Base-by-base conservation (phyloP, 2,329 filamentous ascomycete genomes). In the Chaetomium globosum region DNA sequence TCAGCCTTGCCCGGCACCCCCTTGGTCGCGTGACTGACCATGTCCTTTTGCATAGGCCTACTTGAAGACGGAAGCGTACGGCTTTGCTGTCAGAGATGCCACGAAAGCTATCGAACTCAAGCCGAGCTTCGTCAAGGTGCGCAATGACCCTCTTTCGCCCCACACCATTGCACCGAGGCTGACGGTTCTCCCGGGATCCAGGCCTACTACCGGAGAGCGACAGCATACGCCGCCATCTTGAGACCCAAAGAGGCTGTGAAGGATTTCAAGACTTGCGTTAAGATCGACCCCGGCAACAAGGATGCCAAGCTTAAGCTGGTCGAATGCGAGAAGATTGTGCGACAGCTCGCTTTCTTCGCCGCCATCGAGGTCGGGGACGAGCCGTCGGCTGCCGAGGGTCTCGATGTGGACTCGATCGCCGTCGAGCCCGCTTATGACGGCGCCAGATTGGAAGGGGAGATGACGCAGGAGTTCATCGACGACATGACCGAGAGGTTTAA, bases 401-500 rank as follows among this genome's bases (percentile, higher is more conserved):
- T 99, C 68, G 92, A 98, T 74, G 78, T 99, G 66, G 92, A 95
- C 66, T 85, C 89, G 63, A 97, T 99, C 78, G 81, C 82, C 12
- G 87, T 99, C 21, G 93, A 97, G 68, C 80, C 88, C 26, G 84
- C 84, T 63, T 99, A 99, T 74, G 95, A 99, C 74, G 95, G 95
- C 67, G 89, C 88, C 26, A 84, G 83, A 64, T 80, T 99, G 61
- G 89, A 85, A 48, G 85, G 89, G 59, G 84, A 90, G 76, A 99
- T 99, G 93, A 97, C 94, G 1, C 87, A 94, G 71, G 94, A 97
- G 73, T 99, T 99, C 75, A 91, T 99, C 73, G 91, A 96, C 73
- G 94, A 99, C 80, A 97, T 98, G 94, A 94, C 92, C 64, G 86
- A 95, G 77, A 84, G 95, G 36, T 99, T 99, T 85, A 97, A 96